phyloP scores from a whole-genome alignment of 2,329 filamentous ascomycete species.

The Emericellopsis atlantica region DNA sequence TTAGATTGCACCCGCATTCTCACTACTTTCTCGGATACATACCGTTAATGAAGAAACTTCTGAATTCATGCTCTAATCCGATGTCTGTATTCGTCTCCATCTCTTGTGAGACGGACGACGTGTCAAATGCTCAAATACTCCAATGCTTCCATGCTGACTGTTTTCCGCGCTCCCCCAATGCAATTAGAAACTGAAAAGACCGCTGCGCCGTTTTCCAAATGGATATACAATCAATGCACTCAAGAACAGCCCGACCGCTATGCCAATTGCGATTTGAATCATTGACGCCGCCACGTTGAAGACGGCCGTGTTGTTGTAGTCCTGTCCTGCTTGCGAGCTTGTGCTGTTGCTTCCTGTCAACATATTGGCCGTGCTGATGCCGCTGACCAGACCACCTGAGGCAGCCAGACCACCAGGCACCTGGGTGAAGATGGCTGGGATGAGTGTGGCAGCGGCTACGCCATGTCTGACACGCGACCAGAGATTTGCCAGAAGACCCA shows the following conservation, averaged over 20 bases:
- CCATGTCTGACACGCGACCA: slow-evolving; percentile 51
- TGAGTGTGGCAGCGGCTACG: slow-evolving; percentile 32
- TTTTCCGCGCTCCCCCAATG: neutral
- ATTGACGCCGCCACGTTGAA: slow-evolving; percentile 34
- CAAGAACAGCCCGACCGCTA: slow-evolving; percentile 35
- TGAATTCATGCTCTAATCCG: too few species aligned
- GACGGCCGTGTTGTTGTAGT: slow-evolving; percentile 22
- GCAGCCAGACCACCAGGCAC: slow-evolving; percentile 34
- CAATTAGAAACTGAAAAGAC: slow-evolving; percentile 32
- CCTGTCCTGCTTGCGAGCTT: neutral
- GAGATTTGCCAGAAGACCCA: slow-evolving; percentile 65
- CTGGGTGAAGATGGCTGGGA: slow-evolving; percentile 35
- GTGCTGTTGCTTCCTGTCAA: slow-evolving; percentile 15
- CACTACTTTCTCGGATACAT: too few species aligned
- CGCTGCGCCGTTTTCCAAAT: slow-evolving; percentile 34
- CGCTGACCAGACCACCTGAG: slow-evolving; percentile 31
- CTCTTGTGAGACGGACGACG: too few species aligned
- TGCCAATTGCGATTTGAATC: slow-evolving; percentile 40
- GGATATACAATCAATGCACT: slow-evolving; percentile 35
- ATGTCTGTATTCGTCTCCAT: too few species aligned
- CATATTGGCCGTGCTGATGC: slow-evolving; percentile 28
- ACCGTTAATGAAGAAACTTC: too few species aligned
- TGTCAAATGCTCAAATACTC: too few species aligned
- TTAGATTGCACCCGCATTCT: too few species aligned
- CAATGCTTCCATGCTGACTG: too few species aligned